These are phyloP conservation scores for Arbutus unedo DNA, from an alignment of 148 eudicot genomes.

Conservation along the genomic window DNA sequence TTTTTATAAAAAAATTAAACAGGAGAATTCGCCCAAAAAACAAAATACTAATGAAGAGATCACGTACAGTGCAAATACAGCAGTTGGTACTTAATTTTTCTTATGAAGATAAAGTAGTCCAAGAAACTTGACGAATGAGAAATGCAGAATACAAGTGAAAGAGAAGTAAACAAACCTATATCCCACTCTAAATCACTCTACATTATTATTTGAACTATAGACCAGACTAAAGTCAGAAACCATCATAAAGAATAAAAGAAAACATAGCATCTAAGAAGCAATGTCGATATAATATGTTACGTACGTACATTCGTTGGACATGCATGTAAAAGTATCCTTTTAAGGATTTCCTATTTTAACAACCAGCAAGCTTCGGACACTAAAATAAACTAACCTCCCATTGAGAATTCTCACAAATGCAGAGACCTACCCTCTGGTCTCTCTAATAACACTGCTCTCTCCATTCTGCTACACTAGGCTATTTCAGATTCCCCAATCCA, in stretches of 20 bases:
- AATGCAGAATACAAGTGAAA: neutral
- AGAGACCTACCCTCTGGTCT: neutral
- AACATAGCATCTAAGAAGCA: neutral
- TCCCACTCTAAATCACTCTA: neutral
- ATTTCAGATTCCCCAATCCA: neutral
- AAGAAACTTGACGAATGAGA: neutral
- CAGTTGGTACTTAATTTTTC: neutral
- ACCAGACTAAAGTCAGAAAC: neutral
- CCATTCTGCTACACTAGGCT: neutral
- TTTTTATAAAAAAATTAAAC: neutral
- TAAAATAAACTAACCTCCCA: neutral
- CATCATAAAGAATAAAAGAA: neutral
- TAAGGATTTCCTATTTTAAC: no score
- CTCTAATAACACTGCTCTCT: neutral
- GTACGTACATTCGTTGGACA: neutral
- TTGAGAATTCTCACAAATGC: neutral
- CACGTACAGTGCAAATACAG: neutral
- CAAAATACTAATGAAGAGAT: neutral
- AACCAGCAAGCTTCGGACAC: neutral
- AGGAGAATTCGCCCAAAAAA: neutral
- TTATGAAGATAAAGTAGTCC: conserved; percentile 1
- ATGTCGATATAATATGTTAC: neutral
- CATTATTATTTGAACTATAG: neutral
- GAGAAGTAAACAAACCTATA: neutral
- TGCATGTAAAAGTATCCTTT: neutral